Base-by-base conservation (phyloP, 768 basidiomycete genomes). In the Amanita rimosa region DNA sequence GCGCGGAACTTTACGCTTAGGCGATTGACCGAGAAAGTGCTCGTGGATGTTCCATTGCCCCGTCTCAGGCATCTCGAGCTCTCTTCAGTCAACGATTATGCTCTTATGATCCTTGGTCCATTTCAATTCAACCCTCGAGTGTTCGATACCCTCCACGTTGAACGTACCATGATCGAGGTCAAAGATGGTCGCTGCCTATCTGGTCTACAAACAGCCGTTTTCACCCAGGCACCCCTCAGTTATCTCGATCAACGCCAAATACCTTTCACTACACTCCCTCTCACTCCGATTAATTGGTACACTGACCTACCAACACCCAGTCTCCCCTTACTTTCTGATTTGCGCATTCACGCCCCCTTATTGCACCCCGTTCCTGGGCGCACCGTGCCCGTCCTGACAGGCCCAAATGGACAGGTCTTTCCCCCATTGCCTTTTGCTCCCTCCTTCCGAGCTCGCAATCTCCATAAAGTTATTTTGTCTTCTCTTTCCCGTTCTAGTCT, bases 341-440 rank as follows among this genome's bases (percentile, higher is more conserved):
- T 49, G 16, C 8, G 22, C 3, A 49, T 49, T 42, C 48, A 49
- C n/a, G 40, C 40, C 34, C 48, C 48, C 7, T 10, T 49, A 31
- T 17, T 49, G 33, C 48, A 49, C 24, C 48, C 48, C 6, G 48
- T 49, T 34, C 48, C 48, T 17, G 48, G 48, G 8, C 41, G 4
- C 19, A 10, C 24, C 11, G 11, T 17, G 17, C 10, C 24, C 7
- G 26, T 27, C 13, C 11, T 48, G 7, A 11, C 41, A 8, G 31
- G 39, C 17, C 7, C 33, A 16, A 9, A 49, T 0, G 40, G 40
- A 19, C 21, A 21, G 17, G 17, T 13, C 24, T 10, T 49, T 19
- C 40, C 40, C 1, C 40, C 40, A 26, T 29, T 40, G 7, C 48
- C 48, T 17, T 49, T 49, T 27, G 39, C 48, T 4, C 40, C 48